Percentiles rank a stretch among this genome's conserved stretches.
Conservation (phyloP, 768 basidiomycete genomes). For the Tricholoma flavovirens region DNA sequence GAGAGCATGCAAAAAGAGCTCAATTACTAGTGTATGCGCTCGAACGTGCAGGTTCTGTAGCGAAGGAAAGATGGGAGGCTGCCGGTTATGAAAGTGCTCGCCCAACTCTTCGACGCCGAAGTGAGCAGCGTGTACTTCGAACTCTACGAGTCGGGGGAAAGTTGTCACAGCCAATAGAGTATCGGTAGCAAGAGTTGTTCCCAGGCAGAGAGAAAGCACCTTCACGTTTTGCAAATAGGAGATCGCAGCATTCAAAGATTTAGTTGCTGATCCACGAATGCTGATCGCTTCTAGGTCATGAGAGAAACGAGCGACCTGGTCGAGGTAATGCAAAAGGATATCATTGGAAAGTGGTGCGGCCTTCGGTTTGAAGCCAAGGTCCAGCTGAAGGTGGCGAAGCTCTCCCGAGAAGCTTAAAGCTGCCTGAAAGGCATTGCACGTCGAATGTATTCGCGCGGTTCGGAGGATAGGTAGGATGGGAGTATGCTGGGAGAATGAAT, state of each 20-base stretch:
- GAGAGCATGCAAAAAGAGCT: conserved; percentile 29
- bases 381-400: conserved; percentile 32
- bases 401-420: conserved; percentile 29
- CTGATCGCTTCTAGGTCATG: conserved; percentile 28
- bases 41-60: conserved; percentile 37
- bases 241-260: conserved; percentile 26
- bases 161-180: conserved; percentile 31
- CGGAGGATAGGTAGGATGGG: conserved; percentile 23
- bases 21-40: conserved; percentile 27
- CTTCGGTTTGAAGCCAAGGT: conserved; percentile 32
- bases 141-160: conserved; percentile 32
- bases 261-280: conserved; percentile 32
- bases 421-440: conserved; percentile 18
- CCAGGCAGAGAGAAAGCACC: conserved; percentile 34
- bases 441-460: conserved; percentile 23
- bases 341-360: conserved; percentile 9
- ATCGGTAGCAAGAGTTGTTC: conserved; percentile 29
- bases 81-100: conserved; percentile 7
- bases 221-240: conserved; percentile 27
- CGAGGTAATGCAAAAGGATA: conserved; percentile 20
- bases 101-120: conserved; percentile 24
- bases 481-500: neutral
- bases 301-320: conserved; percentile 23
- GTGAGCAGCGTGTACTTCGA: conserved; percentile 40
- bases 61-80: conserved; percentile 26